Evolutionary conservation across 2,329 filamentous ascomycete species (phyloP).

Genomic region (Alternaria gaisen): DNA sequence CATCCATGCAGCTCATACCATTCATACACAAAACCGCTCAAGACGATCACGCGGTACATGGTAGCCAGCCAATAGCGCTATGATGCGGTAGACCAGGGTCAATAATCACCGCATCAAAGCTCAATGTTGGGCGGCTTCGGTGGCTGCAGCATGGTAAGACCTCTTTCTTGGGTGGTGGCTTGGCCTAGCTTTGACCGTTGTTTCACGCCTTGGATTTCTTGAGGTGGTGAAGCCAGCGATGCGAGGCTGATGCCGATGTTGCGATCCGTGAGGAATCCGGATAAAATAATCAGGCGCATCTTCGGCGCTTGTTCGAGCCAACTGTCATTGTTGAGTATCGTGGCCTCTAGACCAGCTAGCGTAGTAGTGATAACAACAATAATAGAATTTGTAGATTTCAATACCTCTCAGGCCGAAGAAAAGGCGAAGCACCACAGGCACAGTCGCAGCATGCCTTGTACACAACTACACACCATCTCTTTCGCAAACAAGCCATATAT

Average conservation of each 20-base stretch:
- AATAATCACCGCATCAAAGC: slow-evolving; percentile 1
- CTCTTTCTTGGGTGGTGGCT: not conserved
- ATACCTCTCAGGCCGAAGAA: not conserved
- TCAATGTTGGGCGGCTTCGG: not conserved
- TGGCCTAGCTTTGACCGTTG: slow-evolving; percentile 1
- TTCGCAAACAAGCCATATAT: not conserved
- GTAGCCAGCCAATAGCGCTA: not conserved
- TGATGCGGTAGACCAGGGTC: not conserved
- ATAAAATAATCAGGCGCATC: not conserved
- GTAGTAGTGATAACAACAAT: not conserved
- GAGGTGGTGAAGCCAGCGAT: not conserved
- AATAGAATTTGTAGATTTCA: not conserved
- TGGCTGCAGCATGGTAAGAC: slow-evolving; percentile 9
- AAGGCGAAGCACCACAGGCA: not conserved
- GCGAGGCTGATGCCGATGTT: not conserved
- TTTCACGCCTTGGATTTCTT: not conserved
- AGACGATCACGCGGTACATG: slow-evolving; percentile 7
- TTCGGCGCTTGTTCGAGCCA: not conserved
- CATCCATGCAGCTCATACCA: not conserved
- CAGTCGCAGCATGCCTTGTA: not conserved
- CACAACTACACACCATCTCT: not conserved
- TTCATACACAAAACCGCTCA: not conserved
- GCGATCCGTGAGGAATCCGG: not conserved
- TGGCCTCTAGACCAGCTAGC: not conserved
- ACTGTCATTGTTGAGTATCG: not conserved